phyloP scores from a whole-genome alignment of 176 grass and related monocot species.

The Musa itinerans region DNA sequence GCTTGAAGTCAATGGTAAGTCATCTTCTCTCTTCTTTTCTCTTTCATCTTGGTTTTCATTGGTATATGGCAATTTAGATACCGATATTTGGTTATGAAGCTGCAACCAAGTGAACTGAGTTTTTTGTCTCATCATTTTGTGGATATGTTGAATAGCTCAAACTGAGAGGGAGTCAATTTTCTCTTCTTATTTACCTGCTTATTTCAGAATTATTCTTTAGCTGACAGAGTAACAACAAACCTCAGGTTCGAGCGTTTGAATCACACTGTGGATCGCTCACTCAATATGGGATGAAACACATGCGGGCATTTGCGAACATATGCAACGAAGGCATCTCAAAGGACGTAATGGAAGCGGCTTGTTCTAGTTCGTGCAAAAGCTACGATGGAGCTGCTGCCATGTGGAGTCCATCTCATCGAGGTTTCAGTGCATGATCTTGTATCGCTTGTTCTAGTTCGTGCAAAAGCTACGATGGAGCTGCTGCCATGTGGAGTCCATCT shows the following conservation, averaged over 20 bases:
- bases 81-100: too few relatives aligned
- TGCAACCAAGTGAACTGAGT: too few relatives aligned
- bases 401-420: conserved; percentile 43
- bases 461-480: too few relatives aligned
- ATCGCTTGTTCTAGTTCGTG: too few relatives aligned
- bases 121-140: too few relatives aligned
- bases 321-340: conserved; percentile 51
- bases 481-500: too few relatives aligned
- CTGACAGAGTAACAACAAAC: background rate
- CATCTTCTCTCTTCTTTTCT: background rate
- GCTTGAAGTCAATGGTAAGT: conserved; percentile 73
- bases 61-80: too few relatives aligned
- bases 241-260: conserved; percentile 60
- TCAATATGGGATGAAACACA: conserved; percentile 90
- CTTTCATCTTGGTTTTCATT: background rate
- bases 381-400: conserved; percentile 26
- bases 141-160: too few relatives aligned
- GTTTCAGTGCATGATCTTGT: conserved; percentile 50
- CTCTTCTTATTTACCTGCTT: too few relatives aligned
- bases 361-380: conserved; percentile 34
- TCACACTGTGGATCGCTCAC: conserved; percentile 67
- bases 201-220: background rate
- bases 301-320: conserved; percentile 74
- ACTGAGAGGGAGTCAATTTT: too few relatives aligned
- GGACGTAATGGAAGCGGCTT: conserved; percentile 45